Base-by-base conservation (phyloP, 2,329 filamentous ascomycete genomes). In the Botryotinia globosa region DNA sequence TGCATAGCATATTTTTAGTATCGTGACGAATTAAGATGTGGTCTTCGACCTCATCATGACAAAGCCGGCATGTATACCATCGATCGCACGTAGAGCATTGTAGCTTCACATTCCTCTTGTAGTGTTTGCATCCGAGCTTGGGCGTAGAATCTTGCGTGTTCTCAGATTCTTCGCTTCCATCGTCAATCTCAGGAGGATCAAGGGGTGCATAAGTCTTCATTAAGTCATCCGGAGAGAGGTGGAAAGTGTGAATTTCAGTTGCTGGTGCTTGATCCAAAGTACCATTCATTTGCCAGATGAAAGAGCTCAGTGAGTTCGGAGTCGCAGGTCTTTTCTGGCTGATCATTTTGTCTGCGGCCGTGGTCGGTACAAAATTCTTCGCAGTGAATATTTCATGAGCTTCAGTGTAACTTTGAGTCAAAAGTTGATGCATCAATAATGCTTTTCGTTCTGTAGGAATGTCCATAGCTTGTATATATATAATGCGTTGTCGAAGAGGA, bases 51-150 rank as follows among this genome's bases (percentile, higher is more conserved):
- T 90, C 88, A 81, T 99, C 94, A 80, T 99, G 96, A 80, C 96
- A 99, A 80, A 98, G 91, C 29, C 96, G 91, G 81, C 96, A 99
- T 0, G 95, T 93, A 80, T 98, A 97, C 96, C 96, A 99, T 78
- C 88, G 91, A 77, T 91, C 89, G 83, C 96, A 99, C 39, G 92
- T 91, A 76, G 89, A 93, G 82, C 96, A 99, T 83, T 99, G 94
- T 48, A 98, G 85, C 82, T 98, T 98, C 77, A 99, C 94, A 78
- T 98, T 98, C 75, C 96, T 90, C 80, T 93, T 93, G 82, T 99
- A 99, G 82, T 99, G 96, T 78, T 91, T 86, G 81, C 96, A 99
- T 0, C 96, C 96, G 8, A 98, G 83, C 44, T 85, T 83, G 4
- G 83, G 84, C 1, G 42, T 45, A 20, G 73, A 67, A 29, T 79